Percentiles rank a stretch among this genome's conserved stretches.
Evolutionary conservation across 805 yeast genomes (phyloP).

Genomic region (Kodamaea leandrae): DNA sequence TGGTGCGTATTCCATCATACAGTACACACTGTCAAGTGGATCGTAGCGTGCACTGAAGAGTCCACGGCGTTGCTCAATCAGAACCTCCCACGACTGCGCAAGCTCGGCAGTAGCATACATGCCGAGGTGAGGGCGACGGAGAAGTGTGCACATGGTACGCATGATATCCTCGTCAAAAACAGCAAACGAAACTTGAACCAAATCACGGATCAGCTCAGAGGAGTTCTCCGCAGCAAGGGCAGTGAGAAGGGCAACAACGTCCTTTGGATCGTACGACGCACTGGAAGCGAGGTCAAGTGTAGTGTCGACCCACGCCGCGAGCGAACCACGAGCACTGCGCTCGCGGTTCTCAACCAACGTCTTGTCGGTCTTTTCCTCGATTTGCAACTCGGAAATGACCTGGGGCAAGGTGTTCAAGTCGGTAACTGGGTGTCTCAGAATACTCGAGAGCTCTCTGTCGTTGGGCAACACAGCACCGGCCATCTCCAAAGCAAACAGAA

Average conservation of each 20-base stretch:
- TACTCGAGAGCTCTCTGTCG: conserved; percentile 62
- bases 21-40: conserved; percentile 54
- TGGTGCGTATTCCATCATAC: conserved; percentile 87
- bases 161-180: conserved; percentile 59
- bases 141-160: conserved; percentile 63
- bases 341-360: background rate
- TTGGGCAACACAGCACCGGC: conserved; percentile 69
- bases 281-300: background rate
- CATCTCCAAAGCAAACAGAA: conserved; percentile 86
- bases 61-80: conserved; percentile 61
- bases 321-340: too few relatives aligned
- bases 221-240: background rate
- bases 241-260: background rate
- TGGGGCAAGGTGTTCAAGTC: conserved; percentile 63
- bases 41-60: conserved; percentile 60
- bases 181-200: conserved; percentile 70
- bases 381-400: conserved; percentile 47
- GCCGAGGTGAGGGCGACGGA: conserved; percentile 59
- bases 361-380: background rate
- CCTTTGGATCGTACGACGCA: background rate
- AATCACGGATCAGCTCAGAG: conserved; percentile 34
- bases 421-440: conserved; percentile 35
- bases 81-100: conserved; percentile 62
- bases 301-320: background rate
- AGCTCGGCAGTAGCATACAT: conserved; percentile 66